Evolutionary conservation across 805 yeast species (phyloP), one percentile per base, ranked within the genome.

Genomic region (Wickerhamiella sorbophila): DNA sequence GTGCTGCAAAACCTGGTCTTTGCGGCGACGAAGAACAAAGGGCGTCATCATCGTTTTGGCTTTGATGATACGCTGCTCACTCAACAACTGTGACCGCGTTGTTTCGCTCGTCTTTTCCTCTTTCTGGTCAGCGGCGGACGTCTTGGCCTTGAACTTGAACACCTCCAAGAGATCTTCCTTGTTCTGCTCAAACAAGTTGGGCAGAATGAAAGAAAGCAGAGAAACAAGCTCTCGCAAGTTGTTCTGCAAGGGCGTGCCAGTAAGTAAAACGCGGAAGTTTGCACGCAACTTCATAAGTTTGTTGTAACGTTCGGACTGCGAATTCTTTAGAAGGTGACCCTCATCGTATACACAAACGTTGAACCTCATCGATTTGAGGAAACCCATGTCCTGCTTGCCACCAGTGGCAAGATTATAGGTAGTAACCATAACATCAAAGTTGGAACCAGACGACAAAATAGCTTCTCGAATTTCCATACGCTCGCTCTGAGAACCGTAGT

Each of bases 1-100:
- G 57, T 91, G 88, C 56, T 82, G 75, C 60, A 91, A 70, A 5
- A 91, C 98, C 61, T 88, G 96, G 43, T 74, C 82, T 63, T 91
- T 91, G 57, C 79, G 79, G 58, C 99, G 76, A 61, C 99, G 72
- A 53, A 91, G 65, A 6, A 91, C 88, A 64, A 91, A 91, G 3
- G 99, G 99, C 2, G 93, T 81, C 97, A 91, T 88, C 96, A 91
- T 88, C 4, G 91, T 80, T 58, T 84, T 85, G 3, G 99, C 99
- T 56, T 86, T 82, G 27, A 77, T 71, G 47, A 91, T 86, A 0
- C 98, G 93, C 62, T 88, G 94, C 50, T 79, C 81, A 0, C 96
- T 84, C 33, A 91, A 64, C 34, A 91, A 67, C 50, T 43, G 57
- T 55, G 47, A 48, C 52, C 54, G 57, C 40, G 44, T 40, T 40